Conservation (phyloP, 129 eudicot species). For the Glebionis coronaria region DNA sequence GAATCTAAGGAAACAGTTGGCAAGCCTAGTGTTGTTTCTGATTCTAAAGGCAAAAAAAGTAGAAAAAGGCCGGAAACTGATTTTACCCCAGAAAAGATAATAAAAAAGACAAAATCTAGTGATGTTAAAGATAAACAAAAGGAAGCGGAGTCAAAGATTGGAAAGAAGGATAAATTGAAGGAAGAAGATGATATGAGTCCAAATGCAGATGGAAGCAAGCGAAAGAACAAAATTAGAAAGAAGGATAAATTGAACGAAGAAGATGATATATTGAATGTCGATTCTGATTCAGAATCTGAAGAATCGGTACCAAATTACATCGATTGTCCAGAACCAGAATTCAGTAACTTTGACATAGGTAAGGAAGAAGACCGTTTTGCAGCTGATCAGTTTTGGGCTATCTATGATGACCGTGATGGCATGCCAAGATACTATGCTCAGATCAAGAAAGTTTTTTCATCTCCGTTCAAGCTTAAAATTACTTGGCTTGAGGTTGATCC, state of each 20-base stretch:
- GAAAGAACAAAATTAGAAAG: not conserved
- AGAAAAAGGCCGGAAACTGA: constrained; percentile 42
- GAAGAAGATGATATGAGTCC: no score
- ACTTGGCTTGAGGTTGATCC: constrained; percentile 82
- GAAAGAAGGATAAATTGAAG: no score
- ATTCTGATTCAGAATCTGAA: constrained; percentile 24
- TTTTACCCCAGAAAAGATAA: constrained; percentile 34
- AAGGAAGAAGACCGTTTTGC: constrained; percentile 49
- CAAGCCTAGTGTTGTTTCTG: constrained; percentile 4
- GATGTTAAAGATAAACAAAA: not conserved
- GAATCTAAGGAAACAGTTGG: constrained; percentile 18
- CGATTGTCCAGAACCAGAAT: constrained; percentile 54
- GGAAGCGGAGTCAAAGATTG: not conserved
- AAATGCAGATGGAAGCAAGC: not conserved
- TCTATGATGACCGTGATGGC: constrained; percentile 58
- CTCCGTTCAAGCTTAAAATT: constrained; percentile 52
- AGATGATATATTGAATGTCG: constrained; percentile 19
- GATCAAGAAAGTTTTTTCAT: constrained; percentile 42
- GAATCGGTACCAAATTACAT: constrained; percentile 19
- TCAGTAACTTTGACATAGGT: constrained; percentile 58
- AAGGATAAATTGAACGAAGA: constrained; percentile 13
- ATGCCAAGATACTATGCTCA: constrained; percentile 90
- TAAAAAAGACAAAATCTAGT: constrained; percentile 15
- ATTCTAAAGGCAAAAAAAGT: constrained; percentile 34
- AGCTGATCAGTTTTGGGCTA: constrained; percentile 83